Base-by-base conservation (phyloP, 2,329 filamentous ascomycete genomes). In the Samsoniella hepiali region DNA sequence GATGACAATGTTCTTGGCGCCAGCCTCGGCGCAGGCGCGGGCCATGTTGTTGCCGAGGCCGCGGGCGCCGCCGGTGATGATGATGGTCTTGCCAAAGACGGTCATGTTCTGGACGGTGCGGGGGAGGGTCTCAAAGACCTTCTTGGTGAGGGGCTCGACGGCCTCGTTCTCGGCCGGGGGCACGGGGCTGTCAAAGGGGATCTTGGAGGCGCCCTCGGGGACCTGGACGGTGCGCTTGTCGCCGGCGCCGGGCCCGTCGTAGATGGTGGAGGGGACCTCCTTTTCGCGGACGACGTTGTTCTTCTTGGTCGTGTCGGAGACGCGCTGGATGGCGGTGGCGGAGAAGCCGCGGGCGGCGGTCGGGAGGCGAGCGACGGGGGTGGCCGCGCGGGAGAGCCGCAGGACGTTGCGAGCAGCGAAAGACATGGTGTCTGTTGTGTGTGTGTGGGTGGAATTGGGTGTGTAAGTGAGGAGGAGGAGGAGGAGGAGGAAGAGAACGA, bases 1-100 rank as follows among this genome's bases (percentile, higher is more conserved):
- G 72, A 93, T 90, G 72, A 88, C 83, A 62, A 93, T 83, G 57
- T 87, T 87, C 77, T 88, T 87, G 57, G 89, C 87, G 64, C 90
- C 90, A 60, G 88, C 89, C 78, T 93, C 90, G 56, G 88, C 87
- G 67, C 90, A 88, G 63, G 89, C 90, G 65, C 88, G 86, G 55
- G 90, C 89, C 88, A 93, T 93, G 79, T 89, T 83, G 82, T 90
- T 91, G 57, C 90, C 90, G 6, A 93, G 81, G 72, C 90, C 90
- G 70, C 90, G 88, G 66, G 89, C 90, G 74, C 88, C 90, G 72
- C 89, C 89, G 73, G 89, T 91, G 69, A 92, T 76, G 67, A 91
- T 82, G 68, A 90, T 88, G 63, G 88, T 84, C 82, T 91, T 91
- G 73, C 81, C 87, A 73, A 84, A 84, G 65, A 91, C 81, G 59